phyloP scores from a whole-genome alignment of 441 rosid genomes.

The Syzygium malaccense region DNA sequence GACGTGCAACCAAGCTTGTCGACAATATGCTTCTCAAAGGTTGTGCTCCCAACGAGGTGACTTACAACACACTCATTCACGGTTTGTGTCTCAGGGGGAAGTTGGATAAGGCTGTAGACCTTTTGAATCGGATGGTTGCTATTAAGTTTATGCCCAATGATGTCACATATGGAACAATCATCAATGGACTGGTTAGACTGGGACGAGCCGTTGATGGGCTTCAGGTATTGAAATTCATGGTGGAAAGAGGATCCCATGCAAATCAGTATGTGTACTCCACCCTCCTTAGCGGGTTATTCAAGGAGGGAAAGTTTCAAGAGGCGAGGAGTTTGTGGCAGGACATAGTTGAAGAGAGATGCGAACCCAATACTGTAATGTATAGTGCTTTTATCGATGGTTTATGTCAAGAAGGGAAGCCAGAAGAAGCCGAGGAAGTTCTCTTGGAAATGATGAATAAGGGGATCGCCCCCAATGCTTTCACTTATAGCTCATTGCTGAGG shows the following conservation, averaged over 20 bases:
- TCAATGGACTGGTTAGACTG: slow-evolving; percentile 79
- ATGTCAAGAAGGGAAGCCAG: slow-evolving; percentile 56
- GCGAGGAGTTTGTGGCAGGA: slow-evolving; percentile 60
- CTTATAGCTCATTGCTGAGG: slow-evolving; percentile 86
- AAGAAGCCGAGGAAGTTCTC: slow-evolving; percentile 57
- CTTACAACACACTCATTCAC: slow-evolving; percentile 84
- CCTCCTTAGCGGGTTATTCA: slow-evolving; percentile 71
- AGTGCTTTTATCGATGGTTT: slow-evolving; percentile 75
- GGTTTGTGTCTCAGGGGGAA: slow-evolving; percentile 79
- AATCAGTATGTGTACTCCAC: slow-evolving; percentile 60
- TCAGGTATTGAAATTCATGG: slow-evolving; percentile 45
- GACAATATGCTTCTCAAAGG: slow-evolving; percentile 95
- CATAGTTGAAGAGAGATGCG: slow-evolving; percentile 45
- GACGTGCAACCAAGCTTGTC: slow-evolving; percentile 70
- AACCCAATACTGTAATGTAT: slow-evolving; percentile 53
- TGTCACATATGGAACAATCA: slow-evolving; percentile 73
- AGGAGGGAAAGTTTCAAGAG: slow-evolving; percentile 57
- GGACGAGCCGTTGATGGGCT: slow-evolving; percentile 54
- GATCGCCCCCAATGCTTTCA: slow-evolving; percentile 65
- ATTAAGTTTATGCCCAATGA: slow-evolving; percentile 68
- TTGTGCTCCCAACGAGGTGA: slow-evolving; percentile 67
- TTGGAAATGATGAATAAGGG: slow-evolving; percentile 50
- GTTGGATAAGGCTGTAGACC: slow-evolving; percentile 80
- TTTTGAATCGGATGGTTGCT: slow-evolving; percentile 70
- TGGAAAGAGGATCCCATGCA: slow-evolving; percentile 55